Evolutionary conservation across 306 rosid genomes (phyloP).

Genomic region (Canavalia ensiformis): DNA sequence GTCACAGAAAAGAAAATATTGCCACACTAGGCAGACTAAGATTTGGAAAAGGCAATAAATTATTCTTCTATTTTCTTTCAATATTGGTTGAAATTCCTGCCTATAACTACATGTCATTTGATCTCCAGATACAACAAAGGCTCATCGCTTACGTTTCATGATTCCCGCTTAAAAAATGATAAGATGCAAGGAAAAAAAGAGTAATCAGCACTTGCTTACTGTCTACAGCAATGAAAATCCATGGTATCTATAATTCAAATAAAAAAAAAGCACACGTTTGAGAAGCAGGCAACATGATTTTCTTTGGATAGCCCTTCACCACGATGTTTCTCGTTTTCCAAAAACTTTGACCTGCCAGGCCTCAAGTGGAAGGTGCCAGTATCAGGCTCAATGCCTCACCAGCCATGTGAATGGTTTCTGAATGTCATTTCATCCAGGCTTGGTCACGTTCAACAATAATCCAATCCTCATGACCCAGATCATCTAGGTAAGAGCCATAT

Average conservation of each 20-base stretch:
- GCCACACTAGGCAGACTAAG: background rate
- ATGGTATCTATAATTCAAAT: slow-evolving; percentile 37
- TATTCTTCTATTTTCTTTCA: slow-evolving; percentile 9
- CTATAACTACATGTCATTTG: slow-evolving; percentile 47
- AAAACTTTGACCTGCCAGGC: slow-evolving; percentile 38
- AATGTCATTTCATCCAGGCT: slow-evolving; percentile 46
- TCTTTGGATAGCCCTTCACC: slow-evolving; percentile 43
- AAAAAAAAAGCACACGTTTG: background rate
- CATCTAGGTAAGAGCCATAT: slow-evolving; percentile 51
- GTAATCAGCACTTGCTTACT: slow-evolving; percentile 39
- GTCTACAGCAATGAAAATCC: slow-evolving; percentile 51
- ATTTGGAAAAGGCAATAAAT: slow-evolving; percentile 35
- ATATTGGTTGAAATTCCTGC: slow-evolving; percentile 34
- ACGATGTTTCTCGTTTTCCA: slow-evolving; percentile 30
- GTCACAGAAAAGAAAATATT: background rate
- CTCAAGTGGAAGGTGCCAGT: slow-evolving; percentile 30
- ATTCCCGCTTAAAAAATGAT: slow-evolving; percentile 43
- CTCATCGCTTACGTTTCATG: slow-evolving; percentile 36
- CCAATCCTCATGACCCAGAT: slow-evolving; percentile 50
- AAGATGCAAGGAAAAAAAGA: background rate
- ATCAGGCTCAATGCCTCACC: slow-evolving; percentile 47
- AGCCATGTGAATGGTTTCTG: slow-evolving; percentile 45
- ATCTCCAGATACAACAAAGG: slow-evolving; percentile 56
- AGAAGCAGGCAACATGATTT: slow-evolving; percentile 43
- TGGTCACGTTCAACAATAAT: slow-evolving; percentile 37